Conservation (phyloP, 768 basidiomycete species). For the Lactarius evosmus region DNA sequence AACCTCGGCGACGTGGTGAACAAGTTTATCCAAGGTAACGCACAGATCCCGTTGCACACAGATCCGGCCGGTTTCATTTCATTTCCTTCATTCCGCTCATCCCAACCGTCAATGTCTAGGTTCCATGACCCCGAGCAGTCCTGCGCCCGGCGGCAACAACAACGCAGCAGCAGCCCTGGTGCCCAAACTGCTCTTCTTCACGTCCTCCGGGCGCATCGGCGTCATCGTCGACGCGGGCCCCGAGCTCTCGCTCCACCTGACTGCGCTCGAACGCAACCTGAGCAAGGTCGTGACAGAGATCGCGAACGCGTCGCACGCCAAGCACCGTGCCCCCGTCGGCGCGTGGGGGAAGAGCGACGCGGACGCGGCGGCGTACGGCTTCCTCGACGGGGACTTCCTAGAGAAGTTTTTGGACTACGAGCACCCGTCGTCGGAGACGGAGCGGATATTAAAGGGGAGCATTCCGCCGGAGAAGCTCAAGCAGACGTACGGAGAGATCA, state of each 20-base stretch:
- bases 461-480: slow-evolving; percentile 57
- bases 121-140: slow-evolving; percentile 46
- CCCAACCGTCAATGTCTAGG: slow-evolving; percentile 47
- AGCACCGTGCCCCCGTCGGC: slow-evolving; percentile 67
- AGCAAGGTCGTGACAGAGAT: slow-evolving; percentile 48
- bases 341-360: slow-evolving; percentile 55
- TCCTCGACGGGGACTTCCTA: slow-evolving; percentile 86
- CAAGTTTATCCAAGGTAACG: slow-evolving; percentile 66
- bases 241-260: slow-evolving; percentile 54
- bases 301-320: slow-evolving; percentile 58
- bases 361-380: slow-evolving; percentile 58
- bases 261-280: slow-evolving; percentile 74
- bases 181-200: slow-evolving; percentile 70
- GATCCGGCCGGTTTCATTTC: neutral
- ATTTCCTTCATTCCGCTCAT: neutral
- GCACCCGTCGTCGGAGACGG: slow-evolving; percentile 41
- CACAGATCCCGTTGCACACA: no score
- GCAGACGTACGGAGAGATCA: slow-evolving; percentile 42
- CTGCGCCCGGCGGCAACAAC: slow-evolving; percentile 37
- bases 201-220: slow-evolving; percentile 76
- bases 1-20: slow-evolving; percentile 76
- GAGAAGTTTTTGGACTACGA: slow-evolving; percentile 56
- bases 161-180: slow-evolving; percentile 34
- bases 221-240: slow-evolving; percentile 60
- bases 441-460: slow-evolving; percentile 53